Evolutionary conservation across 2,329 filamentous ascomycete species (phyloP), one percentile per base, ranked within the genome.

Genomic region (Trichoderma sp.): DNA sequence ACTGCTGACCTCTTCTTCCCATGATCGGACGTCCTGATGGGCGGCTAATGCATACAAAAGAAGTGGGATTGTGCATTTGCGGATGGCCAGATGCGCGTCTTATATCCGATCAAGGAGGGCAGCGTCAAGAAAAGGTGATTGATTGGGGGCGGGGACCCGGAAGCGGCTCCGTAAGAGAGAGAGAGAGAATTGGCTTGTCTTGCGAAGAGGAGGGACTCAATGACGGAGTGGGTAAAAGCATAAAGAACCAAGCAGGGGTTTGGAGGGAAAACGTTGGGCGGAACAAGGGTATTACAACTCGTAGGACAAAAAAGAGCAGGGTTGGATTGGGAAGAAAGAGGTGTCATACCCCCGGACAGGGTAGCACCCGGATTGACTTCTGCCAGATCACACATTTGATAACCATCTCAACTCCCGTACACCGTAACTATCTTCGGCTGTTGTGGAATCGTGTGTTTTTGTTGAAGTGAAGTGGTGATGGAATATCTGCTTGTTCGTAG

Each of bases 321-420:
- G 64, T n/a, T 50, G n/a, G n/a, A 24, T 24, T 56, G 50, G 24
- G 27, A 50, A 66, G 63, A 45, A 41, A 41, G 41, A 45, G 41
- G 41, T 45, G 41, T 45, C 38, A 31, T 18, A 16, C 50, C 50
- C 18, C 27, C 16, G 45, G 64, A 67, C 64, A 53, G 18, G 64
- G 27, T 67, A 50, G 64, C 38, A 67, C 5, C 27, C 29, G 64
- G 64, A 41, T 67, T 67, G 64, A n/a, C 64, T 31, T 67, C 27
- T 45, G 64, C 64, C 64, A 67, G 18, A 67, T 67, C 64, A 67
- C 64, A 18, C 64, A 50, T 53, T 67, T 67, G 64, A 45, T 31
- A 33, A 27, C 21, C 64, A 53, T 67, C 38, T 45, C 21, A 56
- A 56, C 50, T 56, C 50, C 50, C 50, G 50, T 67, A 67, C 64